Evolutionary conservation across 164 flowering plant genomes (phyloP).

Genomic region (Chimonanthus praecox): DNA sequence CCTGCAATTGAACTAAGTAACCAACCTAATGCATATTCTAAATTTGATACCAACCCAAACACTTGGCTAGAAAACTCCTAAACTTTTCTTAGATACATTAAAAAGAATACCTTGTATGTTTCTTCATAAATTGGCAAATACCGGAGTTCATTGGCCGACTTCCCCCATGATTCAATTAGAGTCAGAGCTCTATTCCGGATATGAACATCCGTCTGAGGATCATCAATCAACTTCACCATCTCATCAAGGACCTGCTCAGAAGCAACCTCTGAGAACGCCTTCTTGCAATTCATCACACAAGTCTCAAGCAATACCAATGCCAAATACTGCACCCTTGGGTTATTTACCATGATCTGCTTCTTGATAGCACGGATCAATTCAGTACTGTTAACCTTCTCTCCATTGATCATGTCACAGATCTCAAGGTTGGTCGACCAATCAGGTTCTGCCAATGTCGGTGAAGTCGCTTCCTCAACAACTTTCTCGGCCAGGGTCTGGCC

Average conservation of each 20-base stretch:
- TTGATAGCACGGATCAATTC: conserved; percentile 80
- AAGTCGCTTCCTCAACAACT: conserved; percentile 85
- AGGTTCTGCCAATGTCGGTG: conserved; percentile 77
- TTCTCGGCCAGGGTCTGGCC: conserved; percentile 75
- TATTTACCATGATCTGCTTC: conserved; percentile 69
- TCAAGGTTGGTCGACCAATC: conserved; percentile 93
- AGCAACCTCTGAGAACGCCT: conserved; percentile 90
- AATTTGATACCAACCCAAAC: background rate
- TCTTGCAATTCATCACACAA: conserved; percentile 72
- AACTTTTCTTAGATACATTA: no score
- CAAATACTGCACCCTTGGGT: conserved; percentile 68
- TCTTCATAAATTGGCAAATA: conserved; percentile 95
- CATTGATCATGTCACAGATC: conserved; percentile 83
- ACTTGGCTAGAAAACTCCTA: background rate
- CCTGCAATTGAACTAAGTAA: background rate
- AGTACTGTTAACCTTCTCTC: conserved; percentile 62
- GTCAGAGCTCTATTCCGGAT: conserved; percentile 81
- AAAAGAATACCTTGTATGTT: conserved; percentile 83
- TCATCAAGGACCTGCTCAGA: conserved; percentile 95
- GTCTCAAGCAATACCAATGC: conserved; percentile 75
- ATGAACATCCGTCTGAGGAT: conserved; percentile 86
- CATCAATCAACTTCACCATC: conserved; percentile 96
- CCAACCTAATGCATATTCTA: background rate
- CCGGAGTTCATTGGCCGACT: conserved; percentile 73
- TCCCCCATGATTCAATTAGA: conserved; percentile 95